Evolutionary conservation across 768 basidiomycete genomes (phyloP).

Genomic region (Lactarius pseudohatsudake): DNA sequence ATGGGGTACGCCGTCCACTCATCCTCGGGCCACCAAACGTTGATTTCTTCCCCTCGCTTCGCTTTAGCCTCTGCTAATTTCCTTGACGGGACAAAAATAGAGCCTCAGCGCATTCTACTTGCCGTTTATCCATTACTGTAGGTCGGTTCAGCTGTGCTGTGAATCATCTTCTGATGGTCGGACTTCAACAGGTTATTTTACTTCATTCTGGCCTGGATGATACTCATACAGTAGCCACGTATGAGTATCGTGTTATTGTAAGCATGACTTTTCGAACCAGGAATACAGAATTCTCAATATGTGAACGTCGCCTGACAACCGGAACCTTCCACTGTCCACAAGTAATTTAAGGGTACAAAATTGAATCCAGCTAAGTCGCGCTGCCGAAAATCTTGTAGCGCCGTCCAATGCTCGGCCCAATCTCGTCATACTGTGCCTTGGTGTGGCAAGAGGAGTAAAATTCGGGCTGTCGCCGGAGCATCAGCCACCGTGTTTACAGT

Average conservation of each 20-base stretch:
- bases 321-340: constrained; percentile 18
- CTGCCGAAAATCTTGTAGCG: constrained; percentile 94
- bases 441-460: constrained; percentile 95
- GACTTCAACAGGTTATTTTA: constrained; percentile 69
- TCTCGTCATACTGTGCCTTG: constrained; percentile 91
- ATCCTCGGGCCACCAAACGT: neutral
- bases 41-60: neutral
- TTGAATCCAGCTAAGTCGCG: constrained; percentile 52
- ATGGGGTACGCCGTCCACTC: constrained; percentile 69
- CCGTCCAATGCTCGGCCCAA: constrained; percentile 89
- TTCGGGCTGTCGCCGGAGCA: constrained; percentile 61
- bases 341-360: constrained; percentile 25
- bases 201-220: constrained; percentile 96
- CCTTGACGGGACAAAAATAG: constrained; percentile 92
- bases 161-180: constrained; percentile 20
- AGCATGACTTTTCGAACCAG: constrained; percentile 4
- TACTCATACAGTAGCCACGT: constrained; percentile 71
- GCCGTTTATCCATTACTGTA: constrained; percentile 96
- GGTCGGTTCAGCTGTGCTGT: constrained; percentile 37
- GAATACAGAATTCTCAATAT: constrained; percentile 10
- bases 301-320: constrained; percentile 21
- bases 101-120: constrained; percentile 83
- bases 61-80: constrained; percentile 86
- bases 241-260: constrained; percentile 13
- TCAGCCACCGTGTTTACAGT: neutral